A percentile compares a stretch with the other conserved stretches of the same genome.
Evolutionary conservation across 306 rosid genomes (phyloP).

Genomic region (Dryas drummondii): DNA sequence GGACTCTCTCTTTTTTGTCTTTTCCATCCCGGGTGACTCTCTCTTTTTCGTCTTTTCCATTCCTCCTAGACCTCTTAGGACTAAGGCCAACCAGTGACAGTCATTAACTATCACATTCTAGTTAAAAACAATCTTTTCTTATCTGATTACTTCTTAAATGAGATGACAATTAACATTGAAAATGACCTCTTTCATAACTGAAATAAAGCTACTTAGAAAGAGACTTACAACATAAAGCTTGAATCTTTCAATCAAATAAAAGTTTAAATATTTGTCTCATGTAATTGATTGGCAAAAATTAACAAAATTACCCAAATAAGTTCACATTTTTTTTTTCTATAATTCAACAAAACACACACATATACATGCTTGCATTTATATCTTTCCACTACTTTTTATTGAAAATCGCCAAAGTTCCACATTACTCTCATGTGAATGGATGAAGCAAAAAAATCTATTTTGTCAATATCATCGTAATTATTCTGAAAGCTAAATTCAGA

Average conservation of each 20-base stretch:
- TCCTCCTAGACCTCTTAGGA: slow-evolving; percentile 79
- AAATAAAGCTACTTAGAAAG: neutral
- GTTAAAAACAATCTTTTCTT: neutral
- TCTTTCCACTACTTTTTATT: neutral
- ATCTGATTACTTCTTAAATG: neutral
- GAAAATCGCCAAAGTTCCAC: neutral
- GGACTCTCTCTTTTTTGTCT: slow-evolving; percentile 44
- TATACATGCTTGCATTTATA: neutral
- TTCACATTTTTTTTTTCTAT: neutral
- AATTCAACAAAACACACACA: neutral
- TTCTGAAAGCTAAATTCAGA: neutral
- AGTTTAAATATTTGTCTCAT: neutral
- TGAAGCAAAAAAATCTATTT: neutral
- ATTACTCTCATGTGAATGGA: neutral
- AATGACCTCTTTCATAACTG: neutral
- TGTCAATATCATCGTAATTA: neutral
- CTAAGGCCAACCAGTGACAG: slow-evolving; percentile 38
- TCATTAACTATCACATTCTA: slow-evolving; percentile 9
- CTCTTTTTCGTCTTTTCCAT: slow-evolving; percentile 50
- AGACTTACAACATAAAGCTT: neutral
- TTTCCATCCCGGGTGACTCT: slow-evolving; percentile 52
- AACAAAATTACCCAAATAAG: neutral
- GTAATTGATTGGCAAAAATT: no score
- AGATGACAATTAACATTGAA: neutral
- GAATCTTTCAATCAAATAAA: neutral